Evolutionary conservation across 805 yeast genomes (phyloP).

Genomic region (Kodamaea restingae): DNA sequence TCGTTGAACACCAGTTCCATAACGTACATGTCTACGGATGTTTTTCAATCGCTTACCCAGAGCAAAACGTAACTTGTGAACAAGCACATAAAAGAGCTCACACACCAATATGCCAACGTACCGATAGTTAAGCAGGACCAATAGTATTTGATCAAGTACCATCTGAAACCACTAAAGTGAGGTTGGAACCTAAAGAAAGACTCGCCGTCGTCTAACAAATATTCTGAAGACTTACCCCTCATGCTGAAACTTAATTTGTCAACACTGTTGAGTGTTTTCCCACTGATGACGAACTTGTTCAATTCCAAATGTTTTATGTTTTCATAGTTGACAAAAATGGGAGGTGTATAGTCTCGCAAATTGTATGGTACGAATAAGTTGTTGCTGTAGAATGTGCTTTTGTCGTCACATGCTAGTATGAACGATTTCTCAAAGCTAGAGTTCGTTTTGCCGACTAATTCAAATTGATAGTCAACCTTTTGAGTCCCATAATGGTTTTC

Average conservation of each 20-base stretch:
- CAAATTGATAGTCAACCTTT: slow-evolving; percentile 11
- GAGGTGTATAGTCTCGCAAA: slow-evolving; percentile 36
- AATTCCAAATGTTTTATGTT: slow-evolving; percentile 13
- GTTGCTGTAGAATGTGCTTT: slow-evolving; percentile 24
- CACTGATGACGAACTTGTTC: slow-evolving; percentile 6
- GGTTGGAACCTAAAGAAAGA: slow-evolving; percentile 16
- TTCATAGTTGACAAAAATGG: slow-evolving; percentile 22
- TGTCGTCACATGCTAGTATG: slow-evolving; percentile 28
- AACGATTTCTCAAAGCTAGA: slow-evolving; percentile 14
- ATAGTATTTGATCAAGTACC: slow-evolving; percentile 21
- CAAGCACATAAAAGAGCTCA: slow-evolving; percentile 16
- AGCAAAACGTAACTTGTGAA: slow-evolving; percentile 16
- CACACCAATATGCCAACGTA: slow-evolving; percentile 17
- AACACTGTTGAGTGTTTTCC: slow-evolving; percentile 3
- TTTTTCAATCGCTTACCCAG: slow-evolving; percentile 6
- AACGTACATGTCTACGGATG: no score
- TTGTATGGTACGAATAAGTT: slow-evolving; percentile 35
- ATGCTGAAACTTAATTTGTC: neutral
- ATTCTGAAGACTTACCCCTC: no score
- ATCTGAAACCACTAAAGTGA: slow-evolving; percentile 22
- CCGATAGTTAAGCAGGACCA: slow-evolving; percentile 18
- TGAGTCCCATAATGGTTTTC: slow-evolving; percentile 7
- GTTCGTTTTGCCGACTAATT: no score
- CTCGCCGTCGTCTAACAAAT: slow-evolving; percentile 7
- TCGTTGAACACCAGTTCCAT: no score